Evolutionary conservation across 768 basidiomycete species (phyloP).

Genomic region (Lactifluus piperatus): DNA sequence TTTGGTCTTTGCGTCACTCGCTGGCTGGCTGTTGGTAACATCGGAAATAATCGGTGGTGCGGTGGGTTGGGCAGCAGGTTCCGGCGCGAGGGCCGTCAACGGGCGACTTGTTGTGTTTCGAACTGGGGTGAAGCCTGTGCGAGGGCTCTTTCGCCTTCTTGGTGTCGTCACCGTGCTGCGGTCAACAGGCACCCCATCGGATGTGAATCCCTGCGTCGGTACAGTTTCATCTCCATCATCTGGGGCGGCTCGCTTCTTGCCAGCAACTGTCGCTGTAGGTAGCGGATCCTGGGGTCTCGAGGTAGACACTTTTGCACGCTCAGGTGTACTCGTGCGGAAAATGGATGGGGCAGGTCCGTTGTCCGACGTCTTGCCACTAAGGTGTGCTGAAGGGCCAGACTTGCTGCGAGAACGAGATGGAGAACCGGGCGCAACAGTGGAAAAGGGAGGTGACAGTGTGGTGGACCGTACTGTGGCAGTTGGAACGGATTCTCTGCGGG

Average conservation of each 20-base stretch:
- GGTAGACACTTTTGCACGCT: slow-evolving; percentile 12
- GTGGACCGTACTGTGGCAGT: slow-evolving; percentile 13
- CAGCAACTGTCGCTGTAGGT: slow-evolving; percentile 34
- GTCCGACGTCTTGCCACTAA: slow-evolving; percentile 50
- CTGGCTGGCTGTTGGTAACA: slow-evolving; percentile 52
- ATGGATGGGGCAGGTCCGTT: slow-evolving; percentile 21
- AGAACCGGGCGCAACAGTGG: not conserved
- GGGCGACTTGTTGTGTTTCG: slow-evolving; percentile 42
- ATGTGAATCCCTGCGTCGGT: slow-evolving; percentile 58
- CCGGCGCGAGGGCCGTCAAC: slow-evolving; percentile 26
- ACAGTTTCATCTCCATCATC: slow-evolving; percentile 62
- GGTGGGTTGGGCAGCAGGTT: slow-evolving; percentile 41
- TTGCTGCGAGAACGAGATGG: slow-evolving; percentile 23
- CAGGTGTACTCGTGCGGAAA: slow-evolving; percentile 26
- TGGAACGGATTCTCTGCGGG: slow-evolving; percentile 1
- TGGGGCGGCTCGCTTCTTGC: slow-evolving; percentile 67
- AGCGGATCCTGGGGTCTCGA: slow-evolving; percentile 10
- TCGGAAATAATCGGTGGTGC: slow-evolving; percentile 39
- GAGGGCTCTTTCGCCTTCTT: slow-evolving; percentile 50
- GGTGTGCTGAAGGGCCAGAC: slow-evolving; percentile 37
- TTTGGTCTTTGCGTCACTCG: slow-evolving; percentile 11
- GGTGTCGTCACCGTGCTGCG: slow-evolving; percentile 42
- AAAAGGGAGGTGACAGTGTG: slow-evolving; percentile 8
- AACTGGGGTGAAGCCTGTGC: slow-evolving; percentile 66
- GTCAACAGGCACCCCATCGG: slow-evolving; percentile 37